phyloP scores from a whole-genome alignment of 371 early-diverging fungal genomes.

The Mucor mucedo region DNA sequence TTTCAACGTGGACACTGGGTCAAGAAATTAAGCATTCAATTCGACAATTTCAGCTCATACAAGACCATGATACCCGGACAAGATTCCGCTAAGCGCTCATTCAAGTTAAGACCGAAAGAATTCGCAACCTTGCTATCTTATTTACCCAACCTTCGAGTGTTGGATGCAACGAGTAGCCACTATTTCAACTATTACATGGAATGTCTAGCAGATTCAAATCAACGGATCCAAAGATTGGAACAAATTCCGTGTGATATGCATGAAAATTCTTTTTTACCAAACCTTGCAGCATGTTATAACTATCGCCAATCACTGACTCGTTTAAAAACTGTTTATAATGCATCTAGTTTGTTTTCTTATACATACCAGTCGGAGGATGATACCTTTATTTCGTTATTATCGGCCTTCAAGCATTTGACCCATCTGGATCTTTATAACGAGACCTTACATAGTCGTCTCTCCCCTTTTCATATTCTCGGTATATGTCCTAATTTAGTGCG shows the following conservation, averaged over 20 bases:
- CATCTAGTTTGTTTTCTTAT: too few relatives aligned
- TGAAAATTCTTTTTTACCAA: not conserved
- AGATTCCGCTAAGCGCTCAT: not conserved
- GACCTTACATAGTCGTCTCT: not conserved
- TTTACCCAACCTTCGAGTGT: not conserved
- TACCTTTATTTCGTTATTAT: not conserved
- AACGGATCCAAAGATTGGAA: not conserved
- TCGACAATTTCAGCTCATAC: too few relatives aligned
- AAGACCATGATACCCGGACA: too few relatives aligned
- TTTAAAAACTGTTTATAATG: not conserved
- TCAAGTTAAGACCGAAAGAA: not conserved
- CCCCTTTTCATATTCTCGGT: not conserved
- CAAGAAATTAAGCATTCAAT: too few relatives aligned
- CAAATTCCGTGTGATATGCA: constrained; percentile 3
- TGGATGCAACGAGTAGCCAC: not conserved
- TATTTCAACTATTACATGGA: not conserved
- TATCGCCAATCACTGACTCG: not conserved
- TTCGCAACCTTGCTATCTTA: not conserved
- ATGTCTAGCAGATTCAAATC: not conserved
- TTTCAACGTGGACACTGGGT: too few relatives aligned
- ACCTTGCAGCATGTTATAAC: not conserved
- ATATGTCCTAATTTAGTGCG: not conserved
- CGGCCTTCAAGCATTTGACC: not conserved
- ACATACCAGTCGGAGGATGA: not conserved
- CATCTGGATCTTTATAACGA: not conserved